A percentile compares a stretch with the other conserved stretches of the same genome.
These are phyloP conservation scores for Rhytidiadelphus loreus DNA, from an alignment of 225 moss, liverwort and hornwort genomes.

Conservation along the genomic window DNA sequence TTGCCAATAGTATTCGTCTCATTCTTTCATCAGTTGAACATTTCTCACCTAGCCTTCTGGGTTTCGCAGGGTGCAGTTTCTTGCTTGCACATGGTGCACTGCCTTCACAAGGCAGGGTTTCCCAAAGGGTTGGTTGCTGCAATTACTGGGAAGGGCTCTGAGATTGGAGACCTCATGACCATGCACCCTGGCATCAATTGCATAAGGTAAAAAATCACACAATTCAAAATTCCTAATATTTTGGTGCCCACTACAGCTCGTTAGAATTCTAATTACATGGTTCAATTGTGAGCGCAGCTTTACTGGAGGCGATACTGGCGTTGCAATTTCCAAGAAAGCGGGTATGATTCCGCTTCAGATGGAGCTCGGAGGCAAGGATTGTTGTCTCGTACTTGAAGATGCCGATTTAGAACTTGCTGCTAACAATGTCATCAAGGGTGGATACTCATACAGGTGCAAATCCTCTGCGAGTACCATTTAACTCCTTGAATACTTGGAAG, in stretches of 20 bases:
- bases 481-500: background rate
- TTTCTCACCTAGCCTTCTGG: background rate
- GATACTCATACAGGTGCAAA: constrained; percentile 79
- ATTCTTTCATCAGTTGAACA: background rate
- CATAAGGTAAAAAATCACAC: constrained; percentile 41
- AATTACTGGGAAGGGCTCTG: constrained; percentile 79
- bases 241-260: background rate
- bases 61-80: constrained; percentile 65
- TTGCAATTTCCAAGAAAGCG: constrained; percentile 75
- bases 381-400: constrained; percentile 69
- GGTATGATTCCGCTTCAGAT: constrained; percentile 94
- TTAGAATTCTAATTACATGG: background rate
- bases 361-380: constrained; percentile 94
- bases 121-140: constrained; percentile 76
- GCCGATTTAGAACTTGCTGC: constrained; percentile 86
- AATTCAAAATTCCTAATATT: background rate
- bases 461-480: background rate
- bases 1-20: background rate
- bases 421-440: constrained; percentile 84
- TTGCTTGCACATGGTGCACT: constrained; percentile 80
- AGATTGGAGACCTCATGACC: constrained; percentile 85
- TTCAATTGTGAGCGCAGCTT: constrained; percentile 44
- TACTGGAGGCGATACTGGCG: constrained; percentile 86
- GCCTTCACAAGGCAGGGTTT: constrained; percentile 78
- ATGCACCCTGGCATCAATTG: constrained; percentile 78